Base-by-base conservation (phyloP, 129 eudicot genomes). In the Apium graveolens region DNA sequence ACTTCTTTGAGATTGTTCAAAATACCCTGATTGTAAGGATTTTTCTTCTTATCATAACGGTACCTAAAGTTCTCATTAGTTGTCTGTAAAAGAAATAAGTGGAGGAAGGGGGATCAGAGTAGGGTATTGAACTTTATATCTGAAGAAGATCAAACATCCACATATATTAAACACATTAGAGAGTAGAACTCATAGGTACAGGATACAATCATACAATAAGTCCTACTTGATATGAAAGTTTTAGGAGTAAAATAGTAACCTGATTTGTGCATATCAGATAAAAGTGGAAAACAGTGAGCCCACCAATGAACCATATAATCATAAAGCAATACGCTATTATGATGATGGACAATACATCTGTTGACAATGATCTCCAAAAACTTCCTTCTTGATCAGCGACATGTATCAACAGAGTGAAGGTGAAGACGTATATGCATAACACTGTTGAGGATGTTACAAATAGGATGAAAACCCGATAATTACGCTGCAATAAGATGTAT, bases 281-380 rank as follows among this genome's bases (percentile, higher is more conserved):
- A 12, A 87, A 70, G 78, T 93, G 98, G 79, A 93, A 93, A 68
- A 86, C 82, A 43, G 88, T 87, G 17, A 93, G 97, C 78, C 98
- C 97, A 4, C 98, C 98, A 44, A 93, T 92, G 43, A 93, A 93
- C 98, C 98, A 93, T 37, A 91, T 87, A 5, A 78, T 84, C 45
- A 91, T 73, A 80, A 93, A 93, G 87, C 95, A 86, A 79, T 89
- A 93, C 7, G 41, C 85, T 3, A 85, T 80, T 31, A 91, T 86
- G 66, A 74, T 37, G 53, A 87, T 88, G 27, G 89, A 89, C 32
- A 85, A 13, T 13, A 81, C 21, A 34, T 93, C 98, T 48, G 72
- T 80, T 34, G 91, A 84, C 84, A 89, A 77, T 81, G 46, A 72
- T 3, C 62, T 72, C 92, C 85, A 84, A 21, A 86, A 31, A 46